phyloP scores from a whole-genome alignment of 805 yeast genomes.

The Ogataea nonfermentans region DNA sequence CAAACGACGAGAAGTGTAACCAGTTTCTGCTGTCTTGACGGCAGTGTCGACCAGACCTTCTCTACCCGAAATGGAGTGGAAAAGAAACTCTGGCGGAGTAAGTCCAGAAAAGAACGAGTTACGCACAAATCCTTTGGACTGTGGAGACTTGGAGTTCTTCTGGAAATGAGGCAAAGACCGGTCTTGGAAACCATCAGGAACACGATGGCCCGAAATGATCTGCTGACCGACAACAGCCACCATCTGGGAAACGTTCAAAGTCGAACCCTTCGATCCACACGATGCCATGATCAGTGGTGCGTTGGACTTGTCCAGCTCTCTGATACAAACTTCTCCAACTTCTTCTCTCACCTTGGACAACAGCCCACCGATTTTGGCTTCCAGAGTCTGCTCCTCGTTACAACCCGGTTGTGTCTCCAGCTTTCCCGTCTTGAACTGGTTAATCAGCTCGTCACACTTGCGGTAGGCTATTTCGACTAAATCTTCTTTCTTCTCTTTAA shows the following conservation, averaged over 20 bases:
- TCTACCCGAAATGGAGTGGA: constrained; percentile 99
- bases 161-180: constrained; percentile 96
- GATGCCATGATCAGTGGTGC: constrained; percentile 99
- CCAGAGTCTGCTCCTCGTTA: constrained; percentile 96
- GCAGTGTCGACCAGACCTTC: constrained; percentile 99
- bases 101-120: constrained; percentile 93
- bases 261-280: constrained; percentile 98
- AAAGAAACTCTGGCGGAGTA: constrained; percentile 93
- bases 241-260: constrained; percentile 98
- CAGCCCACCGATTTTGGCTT: constrained; percentile 95
- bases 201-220: constrained; percentile 97
- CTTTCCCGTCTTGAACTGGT: constrained; percentile 73
- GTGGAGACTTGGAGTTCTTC: constrained; percentile 95
- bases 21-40: constrained; percentile 98
- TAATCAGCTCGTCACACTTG: constrained; percentile 89
- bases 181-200: constrained; percentile 99
- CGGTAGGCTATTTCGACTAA: constrained; percentile 89
- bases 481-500: constrained; percentile 74
- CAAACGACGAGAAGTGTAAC: constrained; percentile 96
- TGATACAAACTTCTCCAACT: constrained; percentile 97
- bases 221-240: constrained; percentile 99
- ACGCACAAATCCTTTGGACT: constrained; percentile 95
- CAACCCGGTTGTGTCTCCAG: constrained; percentile 99
- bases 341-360: constrained; percentile 97
- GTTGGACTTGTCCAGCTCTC: constrained; percentile 82